phyloP scores from a whole-genome alignment of 2,329 filamentous ascomycete genomes.

The Exophiala sp. region DNA sequence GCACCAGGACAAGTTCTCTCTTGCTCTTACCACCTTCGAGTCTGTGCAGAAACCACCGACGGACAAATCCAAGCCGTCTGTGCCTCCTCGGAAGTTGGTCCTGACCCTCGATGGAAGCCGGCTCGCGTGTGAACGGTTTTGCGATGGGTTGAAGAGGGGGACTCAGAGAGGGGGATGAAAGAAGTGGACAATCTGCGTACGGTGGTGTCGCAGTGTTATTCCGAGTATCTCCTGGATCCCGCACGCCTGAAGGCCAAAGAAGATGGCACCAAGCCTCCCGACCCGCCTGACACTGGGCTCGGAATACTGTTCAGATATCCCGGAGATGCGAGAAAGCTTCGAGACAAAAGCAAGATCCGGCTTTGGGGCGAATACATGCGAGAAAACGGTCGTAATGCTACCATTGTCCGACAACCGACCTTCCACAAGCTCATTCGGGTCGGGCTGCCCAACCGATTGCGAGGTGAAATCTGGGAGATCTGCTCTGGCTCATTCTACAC shows the following conservation, averaged over 20 bases:
- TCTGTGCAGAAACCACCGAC: constrained; percentile 52
- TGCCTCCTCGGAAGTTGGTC: constrained; percentile 66
- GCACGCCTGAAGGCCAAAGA: constrained; percentile 51
- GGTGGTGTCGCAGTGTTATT: constrained; percentile 81
- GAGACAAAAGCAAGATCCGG: constrained; percentile 94
- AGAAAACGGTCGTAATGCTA: constrained; percentile 90
- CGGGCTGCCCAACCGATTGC: constrained; percentile 82
- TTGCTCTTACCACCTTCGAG: constrained; percentile 95
- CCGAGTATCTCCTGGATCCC: constrained; percentile 65
- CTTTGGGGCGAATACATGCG: constrained; percentile 94
- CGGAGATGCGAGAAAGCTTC: constrained; percentile 85
- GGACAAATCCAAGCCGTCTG: constrained; percentile 31
- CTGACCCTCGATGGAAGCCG: constrained; percentile 85
- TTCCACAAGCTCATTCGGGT: constrained; percentile 97
- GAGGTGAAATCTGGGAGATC: constrained; percentile 94
- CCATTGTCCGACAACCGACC: constrained; percentile 86
- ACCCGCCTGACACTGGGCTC: constrained; percentile 83
- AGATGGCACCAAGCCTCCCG: constrained; percentile 40
- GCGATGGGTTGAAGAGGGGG: constrained; percentile 91
- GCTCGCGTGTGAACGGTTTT: constrained; percentile 88
- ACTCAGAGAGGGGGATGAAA: constrained; percentile 74
- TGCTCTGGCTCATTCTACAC: constrained; percentile 87
- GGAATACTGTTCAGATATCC: constrained; percentile 92
- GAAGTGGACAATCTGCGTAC: constrained; percentile 78
- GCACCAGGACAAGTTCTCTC: constrained; percentile 83